These are phyloP conservation scores for Plasmodiophora brassicae DNA, from an alignment of 208 protist genomes.

Conservation along the genomic window DNA sequence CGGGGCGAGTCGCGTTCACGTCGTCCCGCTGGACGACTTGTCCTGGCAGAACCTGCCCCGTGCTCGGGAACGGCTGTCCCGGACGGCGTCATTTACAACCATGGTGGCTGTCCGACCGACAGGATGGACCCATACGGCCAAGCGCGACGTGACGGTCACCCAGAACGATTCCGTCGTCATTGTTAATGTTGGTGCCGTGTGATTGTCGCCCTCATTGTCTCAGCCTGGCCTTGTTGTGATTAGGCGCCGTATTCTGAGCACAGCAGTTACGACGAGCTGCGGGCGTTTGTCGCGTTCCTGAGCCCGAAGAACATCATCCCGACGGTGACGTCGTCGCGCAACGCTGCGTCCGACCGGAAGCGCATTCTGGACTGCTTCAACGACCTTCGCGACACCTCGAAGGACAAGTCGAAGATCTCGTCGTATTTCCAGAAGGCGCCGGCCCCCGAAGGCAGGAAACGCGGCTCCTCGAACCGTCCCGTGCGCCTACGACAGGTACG, in stretches of 20 bases:
- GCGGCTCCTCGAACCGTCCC: too few species aligned
- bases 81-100: not conserved
- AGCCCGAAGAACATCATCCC: not conserved
- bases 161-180: not conserved
- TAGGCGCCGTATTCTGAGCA: slow-evolving; percentile 25
- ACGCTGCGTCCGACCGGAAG: not conserved
- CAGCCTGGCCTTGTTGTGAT: too few species aligned
- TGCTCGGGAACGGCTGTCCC: not conserved
- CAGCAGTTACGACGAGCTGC: not conserved
- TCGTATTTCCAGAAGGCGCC: slow-evolving; percentile 19
- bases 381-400: not conserved
- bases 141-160: not conserved
- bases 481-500: too few species aligned
- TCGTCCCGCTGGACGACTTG: not conserved
- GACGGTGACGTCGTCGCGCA: not conserved
- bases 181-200: slow-evolving; percentile 13
- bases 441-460: not conserved
- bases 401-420: slow-evolving; percentile 3
- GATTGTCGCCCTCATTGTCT: too few species aligned
- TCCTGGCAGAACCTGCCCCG: not conserved
- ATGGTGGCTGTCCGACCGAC: not conserved
- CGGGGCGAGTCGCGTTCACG: not conserved
- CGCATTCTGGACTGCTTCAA: slow-evolving; percentile 9
- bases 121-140: not conserved
- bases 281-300: not conserved